Conservation (phyloP, 495 filamentous ascomycete genomes). For the Neurospora sublineolata region DNA sequence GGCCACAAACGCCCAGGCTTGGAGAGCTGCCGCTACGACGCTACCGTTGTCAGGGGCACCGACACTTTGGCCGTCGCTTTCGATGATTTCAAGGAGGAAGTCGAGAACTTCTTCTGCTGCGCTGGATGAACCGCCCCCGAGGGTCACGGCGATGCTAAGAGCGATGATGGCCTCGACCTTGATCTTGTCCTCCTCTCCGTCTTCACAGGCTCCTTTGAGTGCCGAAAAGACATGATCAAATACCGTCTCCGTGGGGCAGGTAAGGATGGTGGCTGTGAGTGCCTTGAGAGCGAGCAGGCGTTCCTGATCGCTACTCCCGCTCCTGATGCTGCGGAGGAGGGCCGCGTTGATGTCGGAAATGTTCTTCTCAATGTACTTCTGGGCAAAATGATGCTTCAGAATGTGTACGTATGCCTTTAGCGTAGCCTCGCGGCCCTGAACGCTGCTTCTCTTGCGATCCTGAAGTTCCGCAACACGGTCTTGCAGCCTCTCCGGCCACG, state of each 20-base stretch:
- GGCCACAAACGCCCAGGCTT: constrained; percentile 80
- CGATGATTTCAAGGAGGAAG: constrained; percentile 73
- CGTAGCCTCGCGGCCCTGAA: constrained; percentile 65
- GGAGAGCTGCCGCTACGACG: constrained; percentile 74
- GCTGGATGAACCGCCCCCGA: constrained; percentile 62
- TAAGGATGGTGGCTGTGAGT: constrained; percentile 65
- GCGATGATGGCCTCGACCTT: constrained; percentile 70
- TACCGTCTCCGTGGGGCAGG: constrained; percentile 55
- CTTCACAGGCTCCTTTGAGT: constrained; percentile 60
- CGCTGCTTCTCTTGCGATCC: constrained; percentile 75
- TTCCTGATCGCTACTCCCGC: constrained; percentile 62
- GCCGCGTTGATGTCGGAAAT: constrained; percentile 57
- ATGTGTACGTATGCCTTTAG: constrained; percentile 59
- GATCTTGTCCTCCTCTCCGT: constrained; percentile 49
- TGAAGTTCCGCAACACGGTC: constrained; percentile 71
- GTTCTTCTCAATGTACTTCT: constrained; percentile 50
- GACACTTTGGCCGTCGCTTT: constrained; percentile 69
- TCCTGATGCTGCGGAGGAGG: constrained; percentile 61
- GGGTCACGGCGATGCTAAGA: constrained; percentile 60
- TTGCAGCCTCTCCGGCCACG: constrained; percentile 55
- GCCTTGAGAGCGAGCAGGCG: constrained; percentile 60
- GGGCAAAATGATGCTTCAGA: constrained; percentile 60
- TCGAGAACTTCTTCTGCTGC: constrained; percentile 69
- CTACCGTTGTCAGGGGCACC: constrained; percentile 60
- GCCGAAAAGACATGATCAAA: constrained; percentile 52